phyloP scores from a whole-genome alignment of 2,329 filamentous ascomycete genomes.

The Whalleya microplaca region DNA sequence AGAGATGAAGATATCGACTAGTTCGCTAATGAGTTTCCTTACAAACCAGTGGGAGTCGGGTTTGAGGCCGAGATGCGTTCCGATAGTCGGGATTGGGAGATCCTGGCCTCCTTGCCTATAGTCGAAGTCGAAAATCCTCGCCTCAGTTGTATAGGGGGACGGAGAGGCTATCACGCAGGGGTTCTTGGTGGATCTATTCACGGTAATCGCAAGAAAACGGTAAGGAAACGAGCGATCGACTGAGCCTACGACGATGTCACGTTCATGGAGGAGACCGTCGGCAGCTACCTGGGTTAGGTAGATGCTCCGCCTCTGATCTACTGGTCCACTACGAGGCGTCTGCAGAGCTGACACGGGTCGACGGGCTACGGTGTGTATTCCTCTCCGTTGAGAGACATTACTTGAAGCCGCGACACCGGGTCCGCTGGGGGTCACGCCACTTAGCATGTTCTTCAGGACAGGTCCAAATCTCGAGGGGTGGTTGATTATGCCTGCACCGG shows the following conservation, averaged over 20 bases:
- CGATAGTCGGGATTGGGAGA: slow-evolving; percentile 46
- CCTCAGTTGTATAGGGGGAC: slow-evolving; percentile 45
- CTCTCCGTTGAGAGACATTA: slow-evolving; percentile 49
- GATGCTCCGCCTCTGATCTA: slow-evolving; percentile 51
- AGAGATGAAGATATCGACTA: slow-evolving; percentile 63
- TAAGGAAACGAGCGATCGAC: slow-evolving; percentile 39
- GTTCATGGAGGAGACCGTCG: slow-evolving; percentile 57
- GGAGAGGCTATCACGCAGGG: slow-evolving; percentile 68
- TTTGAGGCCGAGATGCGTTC: slow-evolving; percentile 57
- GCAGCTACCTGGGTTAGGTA: slow-evolving; percentile 59
- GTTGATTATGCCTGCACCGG: slow-evolving; percentile 71
- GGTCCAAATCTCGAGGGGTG: slow-evolving; percentile 77
- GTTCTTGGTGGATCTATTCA: slow-evolving; percentile 64
- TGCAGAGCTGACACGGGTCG: slow-evolving; percentile 27
- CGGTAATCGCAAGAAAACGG: slow-evolving; percentile 63
- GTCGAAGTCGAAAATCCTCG: slow-evolving; percentile 63
- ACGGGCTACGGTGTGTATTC: slow-evolving; percentile 51
- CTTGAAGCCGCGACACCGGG: slow-evolving; percentile 10
- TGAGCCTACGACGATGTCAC: slow-evolving; percentile 48
- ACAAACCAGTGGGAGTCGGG: slow-evolving; percentile 49
- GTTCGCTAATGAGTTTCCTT: slow-evolving; percentile 51
- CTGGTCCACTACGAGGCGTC: background rate
- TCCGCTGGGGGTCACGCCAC: slow-evolving; percentile 31
- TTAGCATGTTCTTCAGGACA: slow-evolving; percentile 66
- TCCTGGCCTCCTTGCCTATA: slow-evolving; percentile 53